phyloP scores from a whole-genome alignment of 768 basidiomycete genomes.

The Xerocomellus amylosporus region DNA sequence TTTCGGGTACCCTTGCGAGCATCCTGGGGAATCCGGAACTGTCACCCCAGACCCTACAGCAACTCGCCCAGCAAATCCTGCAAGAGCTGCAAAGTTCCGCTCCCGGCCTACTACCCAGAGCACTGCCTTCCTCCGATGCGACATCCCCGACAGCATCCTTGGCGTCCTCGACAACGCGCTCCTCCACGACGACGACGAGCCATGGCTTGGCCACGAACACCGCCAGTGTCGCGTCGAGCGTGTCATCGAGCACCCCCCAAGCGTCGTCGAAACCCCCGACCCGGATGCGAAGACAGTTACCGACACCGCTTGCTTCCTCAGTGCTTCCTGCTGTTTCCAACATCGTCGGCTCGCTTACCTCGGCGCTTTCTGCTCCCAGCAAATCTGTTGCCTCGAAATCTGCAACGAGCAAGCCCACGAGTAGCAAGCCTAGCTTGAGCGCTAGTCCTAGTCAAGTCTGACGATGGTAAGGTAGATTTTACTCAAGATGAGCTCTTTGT shows the following conservation, averaged over 20 bases:
- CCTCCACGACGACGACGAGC: slow-evolving; percentile 1
- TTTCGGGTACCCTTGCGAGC: accelerated
- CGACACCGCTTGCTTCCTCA: not conserved
- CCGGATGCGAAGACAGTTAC: slow-evolving; percentile 16
- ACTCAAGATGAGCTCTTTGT: slow-evolving; percentile 1
- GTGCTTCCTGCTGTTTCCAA: not conserved
- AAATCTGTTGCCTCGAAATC: not conserved
- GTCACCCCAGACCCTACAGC: not conserved
- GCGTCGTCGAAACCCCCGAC: not conserved
- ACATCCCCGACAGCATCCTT: not conserved
- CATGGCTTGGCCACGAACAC: not conserved
- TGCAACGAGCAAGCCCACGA: not conserved
- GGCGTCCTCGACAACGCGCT: not conserved
- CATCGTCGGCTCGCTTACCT: not conserved
- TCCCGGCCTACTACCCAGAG: not conserved
- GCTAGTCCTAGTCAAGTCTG: not conserved
- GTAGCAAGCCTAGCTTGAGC: not conserved
- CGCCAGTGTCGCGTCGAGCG: not conserved
- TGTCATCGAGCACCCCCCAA: not conserved
- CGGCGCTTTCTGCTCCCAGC: not conserved
- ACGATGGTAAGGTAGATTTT: not conserved
- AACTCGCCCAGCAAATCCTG: not conserved
- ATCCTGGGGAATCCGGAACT: not conserved
- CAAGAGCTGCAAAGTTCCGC: not conserved
- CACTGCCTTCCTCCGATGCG: not conserved